Conservation (phyloP, 179 eudicot species). For the Monotropa hypopitys region DNA sequence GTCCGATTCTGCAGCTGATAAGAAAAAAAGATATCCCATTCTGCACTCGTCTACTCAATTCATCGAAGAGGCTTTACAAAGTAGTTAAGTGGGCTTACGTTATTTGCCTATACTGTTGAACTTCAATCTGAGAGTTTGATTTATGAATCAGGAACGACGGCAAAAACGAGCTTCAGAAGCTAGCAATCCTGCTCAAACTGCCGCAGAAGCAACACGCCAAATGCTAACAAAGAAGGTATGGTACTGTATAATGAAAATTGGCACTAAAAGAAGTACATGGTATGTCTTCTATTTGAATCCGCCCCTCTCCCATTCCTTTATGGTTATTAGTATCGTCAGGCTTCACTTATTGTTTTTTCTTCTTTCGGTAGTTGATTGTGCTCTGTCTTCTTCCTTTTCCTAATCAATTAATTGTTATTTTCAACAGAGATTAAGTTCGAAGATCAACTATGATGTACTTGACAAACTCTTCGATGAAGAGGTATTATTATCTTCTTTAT, state of each 20-base stretch:
- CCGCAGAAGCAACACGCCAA: conserved; percentile 48
- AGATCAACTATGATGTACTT: conserved; percentile 9
- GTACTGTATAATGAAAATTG: background rate
- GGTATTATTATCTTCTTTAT: background rate
- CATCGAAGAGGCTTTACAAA: background rate
- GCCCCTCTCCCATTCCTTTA: background rate
- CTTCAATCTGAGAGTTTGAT: background rate
- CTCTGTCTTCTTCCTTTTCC: background rate
- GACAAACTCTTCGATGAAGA: conserved; percentile 5
- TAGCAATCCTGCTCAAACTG: conserved; percentile 31
- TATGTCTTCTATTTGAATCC: background rate
- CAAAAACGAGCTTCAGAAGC: conserved; percentile 39
- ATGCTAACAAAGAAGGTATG: conserved; percentile 45
- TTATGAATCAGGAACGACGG: conserved; percentile 32
- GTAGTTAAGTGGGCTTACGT: background rate
- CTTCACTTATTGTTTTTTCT: background rate
- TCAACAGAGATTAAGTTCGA: conserved; percentile 6
- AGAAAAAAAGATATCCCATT: background rate
- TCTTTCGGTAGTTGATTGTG: background rate
- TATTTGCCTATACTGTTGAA: background rate
- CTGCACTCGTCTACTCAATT: background rate
- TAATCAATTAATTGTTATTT: background rate
- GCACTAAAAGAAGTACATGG: background rate
- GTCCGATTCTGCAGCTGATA: background rate
- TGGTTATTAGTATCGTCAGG: background rate